Base-by-base conservation (phyloP, 108 stramenopile genomes). In the Pseudonitzschia pungens region DNA sequence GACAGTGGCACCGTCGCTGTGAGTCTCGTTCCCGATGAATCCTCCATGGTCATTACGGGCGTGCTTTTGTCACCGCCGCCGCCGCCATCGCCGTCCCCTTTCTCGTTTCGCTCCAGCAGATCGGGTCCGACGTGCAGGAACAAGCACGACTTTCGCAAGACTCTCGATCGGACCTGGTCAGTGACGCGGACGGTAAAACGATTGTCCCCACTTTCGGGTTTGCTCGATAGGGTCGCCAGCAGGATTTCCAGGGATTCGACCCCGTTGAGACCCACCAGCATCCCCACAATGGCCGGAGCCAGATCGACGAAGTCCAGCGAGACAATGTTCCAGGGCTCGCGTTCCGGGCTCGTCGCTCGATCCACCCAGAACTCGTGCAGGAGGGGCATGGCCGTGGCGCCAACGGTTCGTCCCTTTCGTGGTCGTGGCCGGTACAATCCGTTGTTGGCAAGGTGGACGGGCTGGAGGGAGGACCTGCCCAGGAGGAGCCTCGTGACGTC, bases 301-400 rank as follows among this genome's bases (percentile, higher is more conserved):
- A 51, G 50, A 51, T 51, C 50, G 50, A 51, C 50, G 10, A 51
- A 51, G n/a, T 51, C 50, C 50, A 51, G n/a, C 16, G 20, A n/a
- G 16, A 51, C 16, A 16, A 51, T n/a, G n/a, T 51, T 51, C 50
- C 50, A 51, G n/a, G 16, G 11, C 14, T 45, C 44, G n/a, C n/a
- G n/a, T n/a, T n/a, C n/a, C 36, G 4, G 36, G 36, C 36, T 5
- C 4, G n/a, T 51, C 3, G 50, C 20, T 1, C 10, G 50, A 3
- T 51, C 50, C 6, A 51, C 10, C 50, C 16, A n/a, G 50, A 51
- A n/a, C n/a, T 51, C 50, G 50, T 51, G 50, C 2, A 51, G 50
- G 20, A 51, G n/a, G 50, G 50, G 50, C 2, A 51, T 51, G 20
- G 20, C 9, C 3, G 50, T 36, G 36, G 36, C 6, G 36, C 4